phyloP scores from a whole-genome alignment of 495 filamentous ascomycete genomes.

The Trichoderma asperelloides region DNA sequence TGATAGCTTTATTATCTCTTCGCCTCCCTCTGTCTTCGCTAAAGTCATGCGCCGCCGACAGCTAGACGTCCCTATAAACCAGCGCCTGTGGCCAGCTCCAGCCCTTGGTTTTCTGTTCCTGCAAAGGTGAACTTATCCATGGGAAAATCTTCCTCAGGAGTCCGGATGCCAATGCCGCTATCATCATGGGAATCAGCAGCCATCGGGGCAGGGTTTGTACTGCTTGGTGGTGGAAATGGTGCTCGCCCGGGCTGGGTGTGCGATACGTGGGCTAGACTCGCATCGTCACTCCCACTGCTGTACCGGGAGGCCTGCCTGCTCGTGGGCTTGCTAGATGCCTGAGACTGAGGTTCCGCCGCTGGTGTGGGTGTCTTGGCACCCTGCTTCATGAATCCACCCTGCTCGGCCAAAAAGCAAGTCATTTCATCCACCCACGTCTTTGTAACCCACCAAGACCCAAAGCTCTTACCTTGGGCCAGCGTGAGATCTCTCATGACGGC shows the following conservation, averaged over 20 bases:
- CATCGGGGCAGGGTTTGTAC: slow-evolving; percentile 20
- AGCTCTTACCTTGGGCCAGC: slow-evolving; percentile 71
- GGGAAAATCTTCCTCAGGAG: slow-evolving; percentile 50
- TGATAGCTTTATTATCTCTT: background rate
- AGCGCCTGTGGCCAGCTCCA: background rate
- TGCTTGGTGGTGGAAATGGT: slow-evolving; percentile 27
- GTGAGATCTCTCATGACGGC: slow-evolving; percentile 72
- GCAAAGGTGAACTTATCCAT: slow-evolving; percentile 42
- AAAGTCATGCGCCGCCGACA: background rate
- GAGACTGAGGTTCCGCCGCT: slow-evolving; percentile 16
- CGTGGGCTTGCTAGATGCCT: slow-evolving; percentile 16
- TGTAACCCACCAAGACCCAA: slow-evolving; percentile 96
- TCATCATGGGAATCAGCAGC: slow-evolving; percentile 45
- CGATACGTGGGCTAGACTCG: slow-evolving; percentile 24
- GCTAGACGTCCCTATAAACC: background rate
- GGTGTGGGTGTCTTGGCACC: slow-evolving; percentile 24
- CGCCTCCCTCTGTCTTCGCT: background rate
- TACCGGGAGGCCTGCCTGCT: slow-evolving; percentile 31
- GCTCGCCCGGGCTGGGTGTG: slow-evolving; percentile 34
- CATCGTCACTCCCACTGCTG: slow-evolving; percentile 36
- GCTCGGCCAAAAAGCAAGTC: slow-evolving; percentile 83
- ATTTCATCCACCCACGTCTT: slow-evolving; percentile 97
- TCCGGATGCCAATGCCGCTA: slow-evolving; percentile 59
- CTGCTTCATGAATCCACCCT: slow-evolving; percentile 78
- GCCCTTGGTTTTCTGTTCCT: slow-evolving; percentile 18